Base-by-base conservation (phyloP, 768 basidiomycete genomes). In the Boletales sp. region DNA sequence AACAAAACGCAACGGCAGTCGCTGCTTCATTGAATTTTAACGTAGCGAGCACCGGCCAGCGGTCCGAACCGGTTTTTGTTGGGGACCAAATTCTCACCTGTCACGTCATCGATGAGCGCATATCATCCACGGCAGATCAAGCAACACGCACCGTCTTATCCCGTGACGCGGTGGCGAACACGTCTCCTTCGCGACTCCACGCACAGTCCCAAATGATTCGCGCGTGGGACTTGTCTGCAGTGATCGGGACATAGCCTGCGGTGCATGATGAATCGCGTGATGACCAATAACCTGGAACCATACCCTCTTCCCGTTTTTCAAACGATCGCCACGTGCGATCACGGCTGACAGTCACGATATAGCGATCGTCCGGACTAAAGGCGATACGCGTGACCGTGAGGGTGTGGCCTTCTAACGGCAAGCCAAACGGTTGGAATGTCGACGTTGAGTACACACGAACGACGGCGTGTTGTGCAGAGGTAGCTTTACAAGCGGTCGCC, bases 131-230 rank as follows among this genome's bases (percentile, higher is more conserved):
- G 34, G 19, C n/a, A 0, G n/a, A 31, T 7, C 4, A 2, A 19
- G 17, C 35, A 19, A 36, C 15, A 56, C 79, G 48, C 57, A 91
- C 94, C 13, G 90, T 91, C 72, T 95, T 98, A 69, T 99, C 96
- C 38, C 96, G 80, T 3, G 94, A 94, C 1, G 90, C 94, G 3
- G 96, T 98, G 11, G 84, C 94, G 61, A 99, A 99, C 14, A 86
- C 61, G 57, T 84, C 79, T 8, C 84, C 83, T 57, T 90, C 85
- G 1, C 70, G 61, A 2, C 87, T 77, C 93, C 94, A 99, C 13
- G 84, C 81, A 60, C 89, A 90, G 65, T 98, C 96, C 93, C 96
- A 94, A 33, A 99, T 87, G 60, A 99, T 96, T 35, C 96, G 80
- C 2, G 80, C 79, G 67, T 98, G 96, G 0, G 90, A 84, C 69